Evolutionary conservation across 441 rosid genomes (phyloP).

Genomic region (Populus hybrid): DNA sequence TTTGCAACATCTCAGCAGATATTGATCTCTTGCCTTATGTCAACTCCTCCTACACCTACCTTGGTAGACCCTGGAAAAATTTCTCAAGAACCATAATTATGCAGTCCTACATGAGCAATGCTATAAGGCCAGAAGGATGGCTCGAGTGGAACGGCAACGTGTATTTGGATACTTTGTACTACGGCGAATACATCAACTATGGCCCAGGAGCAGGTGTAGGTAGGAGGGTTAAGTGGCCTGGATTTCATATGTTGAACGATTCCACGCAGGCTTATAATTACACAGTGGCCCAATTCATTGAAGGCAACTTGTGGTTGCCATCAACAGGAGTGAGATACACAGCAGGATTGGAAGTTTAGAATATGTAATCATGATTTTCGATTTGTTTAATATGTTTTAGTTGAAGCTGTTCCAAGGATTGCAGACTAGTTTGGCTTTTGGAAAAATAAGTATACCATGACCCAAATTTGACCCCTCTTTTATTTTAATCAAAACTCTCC

Average conservation of each 20-base stretch:
- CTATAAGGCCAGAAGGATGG: constrained; percentile 79
- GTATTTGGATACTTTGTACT: constrained; percentile 59
- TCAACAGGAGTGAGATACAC: constrained; percentile 56
- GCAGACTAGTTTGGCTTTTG: not conserved
- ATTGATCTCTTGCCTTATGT: constrained; percentile 47
- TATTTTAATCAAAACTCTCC: not conserved
- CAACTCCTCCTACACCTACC: constrained; percentile 55
- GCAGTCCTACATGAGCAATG: constrained; percentile 53
- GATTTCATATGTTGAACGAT: constrained; percentile 52
- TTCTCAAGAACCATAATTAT: constrained; percentile 72
- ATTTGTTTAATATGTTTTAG: not conserved
- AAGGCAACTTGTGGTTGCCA: constrained; percentile 81
- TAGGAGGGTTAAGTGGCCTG: constrained; percentile 75
- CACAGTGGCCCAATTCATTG: constrained; percentile 61
- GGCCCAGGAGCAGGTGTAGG: constrained; percentile 62
- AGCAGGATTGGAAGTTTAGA: constrained; percentile 38
- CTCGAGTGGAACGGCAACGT: constrained; percentile 61
- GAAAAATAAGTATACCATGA: not conserved
- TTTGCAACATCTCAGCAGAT: constrained; percentile 76
- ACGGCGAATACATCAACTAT: constrained; percentile 68
- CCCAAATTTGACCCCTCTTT: not conserved
- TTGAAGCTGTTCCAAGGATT: not conserved
- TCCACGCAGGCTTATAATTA: constrained; percentile 46
- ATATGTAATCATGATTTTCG: too few species aligned
- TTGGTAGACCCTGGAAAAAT: constrained; percentile 91